Evolutionary conservation across 1,139 yeast species (phyloP), one percentile per base, ranked within the genome.

Genomic region (Yarrowia galli): DNA sequence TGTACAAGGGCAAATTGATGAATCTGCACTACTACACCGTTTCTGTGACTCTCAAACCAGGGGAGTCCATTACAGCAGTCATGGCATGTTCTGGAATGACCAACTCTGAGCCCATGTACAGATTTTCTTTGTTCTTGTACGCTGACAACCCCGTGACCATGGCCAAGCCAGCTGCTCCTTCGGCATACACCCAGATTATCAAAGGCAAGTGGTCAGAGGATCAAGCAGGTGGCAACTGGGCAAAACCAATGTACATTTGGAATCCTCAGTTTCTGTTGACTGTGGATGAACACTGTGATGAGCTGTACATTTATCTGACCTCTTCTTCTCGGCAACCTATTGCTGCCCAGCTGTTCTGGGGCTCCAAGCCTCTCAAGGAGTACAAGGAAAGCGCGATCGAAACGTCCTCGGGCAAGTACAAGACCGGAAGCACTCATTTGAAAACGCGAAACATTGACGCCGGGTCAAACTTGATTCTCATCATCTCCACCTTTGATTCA

Each of bases 191-290:
- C 0, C 70, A 72, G 0, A 75, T 77, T 1, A 68, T 77, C 0
- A 73, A 76, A 0, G 89, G 83, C 13, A 77, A 75, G 38, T 89
- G 95, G 93, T 78, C 77, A 16, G 72, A 75, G 1, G 76, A 76
- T 1, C 77, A 77, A 18, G 77, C 82, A 54, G 92, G 91, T 2
- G 93, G 95, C 0, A 84, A 82, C 71, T 85, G 87, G 85, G 72
- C 84, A 0, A 71, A 80, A 54, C 78, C 85, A 2, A 77, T 84
- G 0, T 90, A 82, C 72, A 78, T 84, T 43, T 75, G 79, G 48
- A 91, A 90, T 72, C 96, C 97, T 0, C 92, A 89, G 71, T 89
- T 80, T 73, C 78, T 79, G 66, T 79, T 75, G 72, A 73, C 9
- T 16, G 40, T 43, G 5, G 10, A 42, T 2, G 51, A 69, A 67